These are phyloP conservation scores for Gloeostereum incarnatum DNA, from an alignment of 768 basidiomycete genomes.

Conservation along the genomic window DNA sequence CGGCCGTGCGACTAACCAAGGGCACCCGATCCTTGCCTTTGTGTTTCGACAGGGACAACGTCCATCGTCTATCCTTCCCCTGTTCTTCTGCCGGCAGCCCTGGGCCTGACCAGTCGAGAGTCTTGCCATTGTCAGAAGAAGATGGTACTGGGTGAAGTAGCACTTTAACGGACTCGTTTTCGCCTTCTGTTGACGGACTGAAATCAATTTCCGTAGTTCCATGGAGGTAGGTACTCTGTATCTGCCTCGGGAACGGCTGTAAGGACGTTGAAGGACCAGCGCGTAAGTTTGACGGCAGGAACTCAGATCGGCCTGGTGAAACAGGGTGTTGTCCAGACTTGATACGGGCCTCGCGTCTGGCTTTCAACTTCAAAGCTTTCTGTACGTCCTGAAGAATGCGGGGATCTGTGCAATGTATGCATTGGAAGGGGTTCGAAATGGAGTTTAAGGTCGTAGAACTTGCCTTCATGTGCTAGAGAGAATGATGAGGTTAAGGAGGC, in stretches of 20 bases:
- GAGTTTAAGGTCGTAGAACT: slow-evolving; percentile 12
- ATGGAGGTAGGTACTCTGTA: slow-evolving; percentile 7
- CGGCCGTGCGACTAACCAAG: slow-evolving; percentile 28
- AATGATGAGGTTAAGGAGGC: slow-evolving; percentile 4
- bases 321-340: slow-evolving; percentile 17
- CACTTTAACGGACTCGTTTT: slow-evolving; percentile 11
- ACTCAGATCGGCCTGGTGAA: slow-evolving; percentile 14
- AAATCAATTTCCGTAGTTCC: slow-evolving; percentile 51
- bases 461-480: slow-evolving; percentile 64
- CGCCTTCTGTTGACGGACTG: slow-evolving; percentile 48
- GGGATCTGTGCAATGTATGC: slow-evolving; percentile 71
- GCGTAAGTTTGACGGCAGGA: slow-evolving; percentile 22
- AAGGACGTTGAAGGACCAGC: slow-evolving; percentile 17
- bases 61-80: slow-evolving; percentile 52
- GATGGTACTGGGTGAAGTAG: slow-evolving; percentile 57
- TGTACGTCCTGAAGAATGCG: slow-evolving; percentile 74
- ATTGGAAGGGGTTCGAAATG: not conserved
- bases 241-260: slow-evolving; percentile 14
- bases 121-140: slow-evolving; percentile 59
- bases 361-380: slow-evolving; percentile 63
- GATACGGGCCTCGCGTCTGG: slow-evolving; percentile 62
- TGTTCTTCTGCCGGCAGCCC: slow-evolving; percentile 48
- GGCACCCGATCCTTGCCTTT: slow-evolving; percentile 44
- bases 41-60: slow-evolving; percentile 45
- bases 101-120: slow-evolving; percentile 67